Conservation (phyloP, 257 asterid species). For the Buddleja alternifolia region DNA sequence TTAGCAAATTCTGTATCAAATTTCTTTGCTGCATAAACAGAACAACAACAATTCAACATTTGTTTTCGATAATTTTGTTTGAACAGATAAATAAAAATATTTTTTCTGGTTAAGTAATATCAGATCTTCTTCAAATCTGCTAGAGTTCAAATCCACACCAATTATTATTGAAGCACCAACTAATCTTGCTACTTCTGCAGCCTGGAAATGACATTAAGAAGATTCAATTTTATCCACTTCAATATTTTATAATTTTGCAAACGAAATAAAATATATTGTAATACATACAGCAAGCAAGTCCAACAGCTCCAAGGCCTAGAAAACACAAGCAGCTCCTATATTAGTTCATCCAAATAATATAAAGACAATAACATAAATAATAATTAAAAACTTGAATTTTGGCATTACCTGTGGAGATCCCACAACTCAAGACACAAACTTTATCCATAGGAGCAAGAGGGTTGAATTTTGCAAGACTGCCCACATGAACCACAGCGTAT, state of each 20-base stretch:
- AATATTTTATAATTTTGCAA: too few species aligned
- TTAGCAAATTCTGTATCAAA: constrained; percentile 52
- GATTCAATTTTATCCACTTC: neutral
- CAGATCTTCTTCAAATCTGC: constrained; percentile 45
- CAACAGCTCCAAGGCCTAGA: constrained; percentile 65
- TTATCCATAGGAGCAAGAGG: constrained; percentile 69
- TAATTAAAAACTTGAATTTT: neutral
- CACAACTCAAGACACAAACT: constrained; percentile 65
- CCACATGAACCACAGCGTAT: constrained; percentile 62
- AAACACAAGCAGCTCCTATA: constrained; percentile 20
- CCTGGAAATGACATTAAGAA: constrained; percentile 34
- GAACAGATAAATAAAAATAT: too few species aligned
- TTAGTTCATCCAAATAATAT: too few species aligned
- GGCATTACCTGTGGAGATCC: constrained; percentile 65
- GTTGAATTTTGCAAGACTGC: constrained; percentile 57
- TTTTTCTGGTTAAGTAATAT: neutral
- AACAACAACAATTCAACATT: neutral
- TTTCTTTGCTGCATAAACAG: constrained; percentile 39
- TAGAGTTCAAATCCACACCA: constrained; percentile 56
- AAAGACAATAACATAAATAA: too few species aligned
- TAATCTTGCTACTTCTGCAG: constrained; percentile 67
- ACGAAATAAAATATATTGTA: neutral
- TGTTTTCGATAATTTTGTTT: too few species aligned
- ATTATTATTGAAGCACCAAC: constrained; percentile 63
- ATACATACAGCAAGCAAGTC: constrained; percentile 62